Evolutionary conservation across 768 basidiomycete genomes (phyloP), one percentile per base, ranked within the genome.

Genomic region (Rhodotorula paludigena): DNA sequence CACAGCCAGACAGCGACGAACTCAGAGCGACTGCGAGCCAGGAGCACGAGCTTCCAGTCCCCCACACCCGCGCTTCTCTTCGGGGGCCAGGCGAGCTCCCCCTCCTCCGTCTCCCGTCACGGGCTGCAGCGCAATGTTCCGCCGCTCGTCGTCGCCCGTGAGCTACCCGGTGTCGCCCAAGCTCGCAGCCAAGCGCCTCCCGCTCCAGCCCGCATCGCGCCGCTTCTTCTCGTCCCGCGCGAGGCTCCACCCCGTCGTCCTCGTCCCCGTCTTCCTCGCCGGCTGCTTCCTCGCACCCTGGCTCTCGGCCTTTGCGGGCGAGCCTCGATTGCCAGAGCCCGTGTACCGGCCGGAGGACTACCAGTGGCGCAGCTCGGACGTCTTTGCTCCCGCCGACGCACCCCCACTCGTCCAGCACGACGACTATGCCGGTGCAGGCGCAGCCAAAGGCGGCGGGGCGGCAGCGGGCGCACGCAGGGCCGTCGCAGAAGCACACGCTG

Each of bases 211-310:
- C 47, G n/a, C n/a, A 5, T n/a, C n/a, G 16, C 38, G 33, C 10
- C 47, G 44, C 52, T 5, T 52, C 23, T 47, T 66, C 41, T 48
- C 61, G 12, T 56, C 62, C 1, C 66, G 66, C 45, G 39, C 63
- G 15, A 59, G 71, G 14, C 41, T 72, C 20, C 71, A 72, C 52
- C 71, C 71, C 30, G 41, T 72, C 58, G 39, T 68, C 56, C 66
- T 72, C 38, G 33, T 72, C 33, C 71, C 71, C 58, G 66, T 72
- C 60, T 72, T 72, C 63, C 59, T 72, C 55, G 41, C 61, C 45
- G 71, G 71, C 41, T 39, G 51, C 49, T 20, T 60, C 44, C 54
- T 67, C 48, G 38, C 66, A 0, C 66, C 66, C 30, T 62, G 53
- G 36, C 6, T 52, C 51, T 9, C 32, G 2, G 21, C 18, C 28